Evolutionary conservation across 2,329 filamentous ascomycete species (phyloP), one percentile per base, ranked within the genome.

Genomic region (Trichoderma sp.): DNA sequence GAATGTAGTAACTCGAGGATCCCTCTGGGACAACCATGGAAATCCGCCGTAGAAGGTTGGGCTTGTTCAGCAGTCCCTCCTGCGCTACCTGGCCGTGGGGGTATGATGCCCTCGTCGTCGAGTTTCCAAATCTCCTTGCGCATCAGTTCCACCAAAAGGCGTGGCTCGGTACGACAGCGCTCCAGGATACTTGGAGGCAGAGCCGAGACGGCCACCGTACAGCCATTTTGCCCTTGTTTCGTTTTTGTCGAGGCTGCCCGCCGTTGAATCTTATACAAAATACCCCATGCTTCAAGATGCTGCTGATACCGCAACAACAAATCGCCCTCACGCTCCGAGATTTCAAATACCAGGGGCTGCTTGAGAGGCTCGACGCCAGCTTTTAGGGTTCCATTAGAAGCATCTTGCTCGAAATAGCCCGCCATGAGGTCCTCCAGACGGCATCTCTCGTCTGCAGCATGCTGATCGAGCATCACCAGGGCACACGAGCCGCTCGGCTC

Each of bases 391-490:
- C 64, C 68, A 1, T 57, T 67, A 1, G 34, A 45, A 0, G 19
- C 29, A 4, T 69, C 69, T n/a, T 5, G 45, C 4, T 59, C 54
- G 70, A 88, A 88, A 66, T 87, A 88, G 6, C 71, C 71, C 0
- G 72, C 72, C 76, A 96, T 88, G 1, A 99, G 82, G 0, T 78
- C 76, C 75, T 99, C 95, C 1, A 98, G 86, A 1, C 89, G 89
- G 70, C 91, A 89, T 54, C 95, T 86, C 80, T 99, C 95, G 76
- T 97, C 94, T 3, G 94, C 95, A 1, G 95, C 95, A 76, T 99
- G 95, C 74, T 99, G 95, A 74, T 99, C 95, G 6, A 97, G 84
- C 45, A 97, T 82, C 0, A 97, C 84, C 5, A 98, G 80, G 1
- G 88, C 37, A 91, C 81, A 52, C 84, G 71, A 70, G 9, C 56